Conservation (phyloP, 164 flowering plant species). For the Kingdonia uniflora region DNA sequence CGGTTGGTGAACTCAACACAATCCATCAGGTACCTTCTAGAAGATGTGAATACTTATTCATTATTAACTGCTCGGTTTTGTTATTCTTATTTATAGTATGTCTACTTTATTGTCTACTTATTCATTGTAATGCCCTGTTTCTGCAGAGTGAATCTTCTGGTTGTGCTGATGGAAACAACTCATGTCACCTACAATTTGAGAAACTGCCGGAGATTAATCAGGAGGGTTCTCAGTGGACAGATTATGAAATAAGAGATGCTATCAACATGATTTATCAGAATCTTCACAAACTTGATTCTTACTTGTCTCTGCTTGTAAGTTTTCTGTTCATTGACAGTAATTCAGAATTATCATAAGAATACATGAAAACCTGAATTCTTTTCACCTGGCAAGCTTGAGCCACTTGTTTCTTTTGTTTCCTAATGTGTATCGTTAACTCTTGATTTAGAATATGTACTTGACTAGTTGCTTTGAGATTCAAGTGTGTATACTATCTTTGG, state of each 20-base stretch:
- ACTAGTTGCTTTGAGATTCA: no score
- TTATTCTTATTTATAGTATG: not conserved
- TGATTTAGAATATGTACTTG: no score
- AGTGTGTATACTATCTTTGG: no score
- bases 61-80: not conserved
- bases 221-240: constrained; percentile 73
- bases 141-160: constrained; percentile 53
- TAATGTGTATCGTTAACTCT: no score
- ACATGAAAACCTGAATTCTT: no score
- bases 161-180: constrained; percentile 30
- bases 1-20: constrained; percentile 40
- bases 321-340: no score
- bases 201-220: constrained; percentile 57
- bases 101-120: not conserved
- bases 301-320: constrained; percentile 54
- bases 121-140: constrained; percentile 3
- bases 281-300: constrained; percentile 56
- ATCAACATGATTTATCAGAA: constrained; percentile 60
- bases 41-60: not conserved
- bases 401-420: no score
- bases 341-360: no score
- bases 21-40: constrained; percentile 30
- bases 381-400: not conserved
- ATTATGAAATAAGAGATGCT: constrained; percentile 57
- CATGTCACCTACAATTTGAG: constrained; percentile 44